Base-by-base conservation (phyloP, 1,139 yeast genomes). In the Meyerozyma athensensis region DNA sequence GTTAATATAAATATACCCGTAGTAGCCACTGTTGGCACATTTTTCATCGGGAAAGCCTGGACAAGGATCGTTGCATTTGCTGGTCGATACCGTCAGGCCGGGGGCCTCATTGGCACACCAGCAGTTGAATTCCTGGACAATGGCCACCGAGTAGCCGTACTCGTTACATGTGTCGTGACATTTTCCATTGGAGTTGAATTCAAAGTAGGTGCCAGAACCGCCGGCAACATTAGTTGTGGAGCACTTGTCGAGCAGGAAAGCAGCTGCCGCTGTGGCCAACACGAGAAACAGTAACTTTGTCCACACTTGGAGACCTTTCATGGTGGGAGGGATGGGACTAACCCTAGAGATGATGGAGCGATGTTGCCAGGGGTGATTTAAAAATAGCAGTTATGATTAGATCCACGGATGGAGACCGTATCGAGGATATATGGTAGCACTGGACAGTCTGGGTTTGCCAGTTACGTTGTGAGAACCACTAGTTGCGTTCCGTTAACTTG, bases 71-170 rank as follows among this genome's bases (percentile, higher is more conserved):
- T 61, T 51, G 58, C 89, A 81, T 18, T 65, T 46, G 22, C 53
- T 38, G 26, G 56, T 39, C 26, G 53, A 48, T 1, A 59, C 57
- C 2, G 73, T 61, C 20, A 53, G 50, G 2, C 52, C 63, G 0
- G 86, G 86, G 4, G 72, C 58, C 26, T 56, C 52, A 50, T 80
- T 67, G 8, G 84, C 68, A 52, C 89, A 81, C 77, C 81, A 81
- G 56, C 89, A 81, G 36, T 65, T 43, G 37, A 59, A 48, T 18
- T 63, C 65, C 42, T 71, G 81, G 13, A 80, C 58, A 34, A 81
- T 67, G 4, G 79, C 87, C 39, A 70, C 76, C 2, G 79, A 69
- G 49, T 60, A 75, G n/a, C 77, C 79, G 10, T 46, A 43, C 5
- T 37, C 42, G 3, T 43, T 23, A 52, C 89, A 81, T 28, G 62